Evolutionary conservation across 1,284 basidiomycete genomes (phyloP).

Genomic region (Boletus sp.): DNA sequence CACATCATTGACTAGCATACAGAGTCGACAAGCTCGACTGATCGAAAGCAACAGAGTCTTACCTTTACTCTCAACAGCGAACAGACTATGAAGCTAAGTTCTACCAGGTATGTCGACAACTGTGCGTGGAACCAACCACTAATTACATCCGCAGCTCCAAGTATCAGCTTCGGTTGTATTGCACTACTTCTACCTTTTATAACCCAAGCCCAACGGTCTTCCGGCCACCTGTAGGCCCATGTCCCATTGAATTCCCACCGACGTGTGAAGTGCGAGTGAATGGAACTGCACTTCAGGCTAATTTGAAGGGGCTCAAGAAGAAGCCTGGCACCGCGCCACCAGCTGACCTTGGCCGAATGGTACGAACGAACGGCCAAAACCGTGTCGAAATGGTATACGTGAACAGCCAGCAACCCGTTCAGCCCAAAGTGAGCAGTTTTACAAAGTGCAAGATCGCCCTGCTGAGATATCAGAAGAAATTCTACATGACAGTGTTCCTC

Average conservation of each 20-base stretch:
- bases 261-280: constrained; percentile 92
- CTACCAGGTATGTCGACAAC: constrained; percentile 40
- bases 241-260: constrained; percentile 86
- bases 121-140: constrained; percentile 9
- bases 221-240: constrained; percentile 47
- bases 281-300: constrained; percentile 63
- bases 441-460: neutral
- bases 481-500: constrained; percentile 79
- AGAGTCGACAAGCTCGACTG: constrained; percentile 74
- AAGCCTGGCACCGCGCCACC: constrained; percentile 95
- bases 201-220: constrained; percentile 47
- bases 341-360: constrained; percentile 69
- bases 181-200: constrained; percentile 87
- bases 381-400: constrained; percentile 86
- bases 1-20: constrained; percentile 19
- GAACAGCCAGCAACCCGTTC: constrained; percentile 76
- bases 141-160: constrained; percentile 45
- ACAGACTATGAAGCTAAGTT: constrained; percentile 57
- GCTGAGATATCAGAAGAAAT: constrained; percentile 72
- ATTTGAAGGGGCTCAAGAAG: constrained; percentile 90
- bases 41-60: constrained; percentile 63
- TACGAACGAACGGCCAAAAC: constrained; percentile 53
- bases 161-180: constrained; percentile 85
- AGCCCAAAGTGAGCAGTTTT: constrained; percentile 53
- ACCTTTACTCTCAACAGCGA: constrained; percentile 62